Base-by-base conservation (phyloP, 768 basidiomycete genomes). In the Rhizopogon sp. region DNA sequence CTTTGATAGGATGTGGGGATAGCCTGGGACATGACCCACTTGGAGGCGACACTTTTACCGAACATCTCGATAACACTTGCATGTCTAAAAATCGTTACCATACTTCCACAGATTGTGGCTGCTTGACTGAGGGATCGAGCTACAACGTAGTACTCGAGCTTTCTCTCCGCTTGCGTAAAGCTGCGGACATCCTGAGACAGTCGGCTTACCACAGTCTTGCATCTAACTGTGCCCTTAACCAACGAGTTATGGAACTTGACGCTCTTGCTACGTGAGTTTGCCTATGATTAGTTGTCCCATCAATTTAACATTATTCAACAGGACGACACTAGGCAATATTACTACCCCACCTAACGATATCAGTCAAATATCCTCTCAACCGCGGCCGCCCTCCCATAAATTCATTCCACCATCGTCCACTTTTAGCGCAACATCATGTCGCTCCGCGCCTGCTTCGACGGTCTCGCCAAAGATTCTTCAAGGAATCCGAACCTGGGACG, bases 141-240 rank as follows among this genome's bases (percentile, higher is more conserved):
- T 86, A 87, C 62, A 79, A 71, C 53, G 77, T 76, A n/a, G 72
- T 84, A 20, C 75, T 87, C 10, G 84, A 88, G 60, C 71, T 88
- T n/a, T 86, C 84, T 2, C 69, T 85, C 31, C 75, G 82, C 50
- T 75, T 88, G 20, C 76, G 84, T 22, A 82, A 77, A 60, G 83
- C 82, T 10, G 77, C 80, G n/a, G 75, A 82, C 51, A 70, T 79
- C 39, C 76, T 87, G 40, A 71, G 75, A 10, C 79, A 73, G 40
- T 79, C 79, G 14, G 61, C 77, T 17, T 69, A 67, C 39, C 78
- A 79, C 50, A 60, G 58, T 22, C 59, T 67, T 47, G 64, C 62
- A 16, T 60, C 60, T 8, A 50, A 58, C 9, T 79, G 77, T 58
- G 59, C 61, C 41, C 67, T 79, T 29, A 69, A 70, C 50, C 79